Evolutionary conservation across 1,139 yeast species (phyloP).

Genomic region (Kodamaea suecica): DNA sequence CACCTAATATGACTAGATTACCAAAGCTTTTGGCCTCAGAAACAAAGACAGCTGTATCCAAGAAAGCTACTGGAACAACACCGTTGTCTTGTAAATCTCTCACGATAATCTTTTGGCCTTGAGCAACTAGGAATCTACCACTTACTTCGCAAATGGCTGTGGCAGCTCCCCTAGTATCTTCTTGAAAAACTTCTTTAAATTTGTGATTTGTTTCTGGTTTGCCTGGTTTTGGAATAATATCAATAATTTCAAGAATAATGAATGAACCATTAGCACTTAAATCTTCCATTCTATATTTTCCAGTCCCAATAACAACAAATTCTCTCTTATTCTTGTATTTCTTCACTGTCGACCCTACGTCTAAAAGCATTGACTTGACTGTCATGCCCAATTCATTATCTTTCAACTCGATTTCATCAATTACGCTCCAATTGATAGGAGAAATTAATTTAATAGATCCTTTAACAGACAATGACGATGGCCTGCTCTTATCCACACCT

Average conservation of each 20-base stretch:
- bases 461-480: conserved; percentile 52
- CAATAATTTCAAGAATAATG: conserved; percentile 70
- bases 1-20: conserved; percentile 75
- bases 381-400: conserved; percentile 66
- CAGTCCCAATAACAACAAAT: conserved; percentile 74
- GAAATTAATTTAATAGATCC: conserved; percentile 67
- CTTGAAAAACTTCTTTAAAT: conserved; percentile 71
- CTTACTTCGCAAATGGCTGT: conserved; percentile 75
- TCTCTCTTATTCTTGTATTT: conserved; percentile 61
- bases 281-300: conserved; percentile 78
- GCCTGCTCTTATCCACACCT: conserved; percentile 51
- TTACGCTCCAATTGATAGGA: conserved; percentile 72
- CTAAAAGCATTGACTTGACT: conserved; percentile 58
- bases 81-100: conserved; percentile 83
- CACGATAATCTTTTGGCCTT: conserved; percentile 82
- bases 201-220: conserved; percentile 81
- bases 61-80: conserved; percentile 89
- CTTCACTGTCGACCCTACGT: conserved; percentile 45
- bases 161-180: conserved; percentile 82
- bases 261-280: conserved; percentile 78
- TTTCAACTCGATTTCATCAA: conserved; percentile 65
- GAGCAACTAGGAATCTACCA: conserved; percentile 81
- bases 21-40: conserved; percentile 81
- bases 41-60: conserved; percentile 78
- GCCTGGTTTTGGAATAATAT: conserved; percentile 88